phyloP scores from a whole-genome alignment of 768 basidiomycete genomes.

The Tylopilus subfusipes region DNA sequence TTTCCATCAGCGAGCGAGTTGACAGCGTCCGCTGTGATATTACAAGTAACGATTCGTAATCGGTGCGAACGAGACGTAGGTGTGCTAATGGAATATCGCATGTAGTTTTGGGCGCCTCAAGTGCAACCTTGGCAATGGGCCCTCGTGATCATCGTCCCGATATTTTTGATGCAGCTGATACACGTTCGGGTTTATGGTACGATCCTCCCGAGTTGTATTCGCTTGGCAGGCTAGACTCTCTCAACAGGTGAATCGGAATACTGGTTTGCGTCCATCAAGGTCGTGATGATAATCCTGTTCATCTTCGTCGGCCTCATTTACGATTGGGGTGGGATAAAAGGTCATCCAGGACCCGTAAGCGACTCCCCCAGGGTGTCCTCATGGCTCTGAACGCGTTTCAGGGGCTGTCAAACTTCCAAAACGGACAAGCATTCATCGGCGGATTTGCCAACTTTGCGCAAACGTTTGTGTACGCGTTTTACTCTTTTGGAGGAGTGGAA shows the following conservation, averaged over 20 bases:
- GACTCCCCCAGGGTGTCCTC: not conserved
- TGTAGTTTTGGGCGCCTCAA: constrained; percentile 43
- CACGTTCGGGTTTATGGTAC: constrained; percentile 55
- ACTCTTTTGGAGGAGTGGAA: constrained; percentile 66
- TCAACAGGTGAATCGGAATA: constrained; percentile 54
- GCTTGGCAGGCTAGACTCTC: not conserved
- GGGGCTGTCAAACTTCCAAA: constrained; percentile 50
- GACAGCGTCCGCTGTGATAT: constrained; percentile 53
- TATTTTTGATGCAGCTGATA: constrained; percentile 52
- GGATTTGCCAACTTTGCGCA: constrained; percentile 51
- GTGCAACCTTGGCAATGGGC: constrained; percentile 55
- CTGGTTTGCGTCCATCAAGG: constrained; percentile 64
- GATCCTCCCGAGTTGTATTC: not conserved
- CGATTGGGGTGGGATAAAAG: constrained; percentile 57
- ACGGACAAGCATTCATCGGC: constrained; percentile 51
- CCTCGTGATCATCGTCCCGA: constrained; percentile 49
- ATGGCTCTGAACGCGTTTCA: constrained; percentile 20
- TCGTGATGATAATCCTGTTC: constrained; percentile 58
- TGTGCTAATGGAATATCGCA: not conserved
- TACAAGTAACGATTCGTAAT: constrained; percentile 33
- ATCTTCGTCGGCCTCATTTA: constrained; percentile 60
- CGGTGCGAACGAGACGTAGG: not conserved
- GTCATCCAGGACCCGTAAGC: constrained; percentile 55
- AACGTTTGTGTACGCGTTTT: constrained; percentile 67
- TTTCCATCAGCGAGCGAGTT: constrained; percentile 47